phyloP scores from a whole-genome alignment of 768 basidiomycete species.

The Russula sp. region DNA sequence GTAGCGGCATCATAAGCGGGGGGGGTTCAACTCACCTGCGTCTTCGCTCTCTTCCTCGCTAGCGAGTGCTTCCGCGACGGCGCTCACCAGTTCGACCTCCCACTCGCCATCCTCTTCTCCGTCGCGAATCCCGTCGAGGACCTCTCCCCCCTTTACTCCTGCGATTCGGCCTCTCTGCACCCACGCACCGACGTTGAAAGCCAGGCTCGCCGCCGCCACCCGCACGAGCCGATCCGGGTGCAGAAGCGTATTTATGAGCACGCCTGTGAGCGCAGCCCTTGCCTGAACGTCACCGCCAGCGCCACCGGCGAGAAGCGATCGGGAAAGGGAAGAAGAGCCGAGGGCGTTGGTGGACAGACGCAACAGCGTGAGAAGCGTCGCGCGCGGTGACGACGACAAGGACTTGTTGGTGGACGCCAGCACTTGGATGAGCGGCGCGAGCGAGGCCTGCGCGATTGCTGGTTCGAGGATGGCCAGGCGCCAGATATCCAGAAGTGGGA shows the following conservation, averaged over 20 bases:
- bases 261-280: slow-evolving; percentile 38
- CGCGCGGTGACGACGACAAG: slow-evolving; percentile 27
- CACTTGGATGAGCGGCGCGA: slow-evolving; percentile 43
- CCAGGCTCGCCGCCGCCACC: slow-evolving; percentile 75
- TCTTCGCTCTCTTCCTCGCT: slow-evolving; percentile 72
- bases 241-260: slow-evolving; percentile 64
- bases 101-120: slow-evolving; percentile 67
- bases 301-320: slow-evolving; percentile 37
- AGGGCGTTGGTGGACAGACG: slow-evolving; percentile 68
- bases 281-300: slow-evolving; percentile 26
- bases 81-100: slow-evolving; percentile 80
- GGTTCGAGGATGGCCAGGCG: slow-evolving; percentile 68
- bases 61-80: slow-evolving; percentile 71
- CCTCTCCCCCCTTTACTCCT: slow-evolving; percentile 30
- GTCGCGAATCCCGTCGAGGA: slow-evolving; percentile 31
- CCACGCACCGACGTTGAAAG: slow-evolving; percentile 66
- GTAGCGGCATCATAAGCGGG: slow-evolving; percentile 26
- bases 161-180: slow-evolving; percentile 59
- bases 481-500: slow-evolving; percentile 83
- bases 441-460: slow-evolving; percentile 32
- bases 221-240: slow-evolving; percentile 63
- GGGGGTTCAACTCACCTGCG: slow-evolving; percentile 49
- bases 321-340: slow-evolving; percentile 39
- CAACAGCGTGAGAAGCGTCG: slow-evolving; percentile 61
- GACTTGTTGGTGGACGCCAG: slow-evolving; percentile 29